Conservation (phyloP, 306 rosid species). For the Lathyrus sativus region DNA sequence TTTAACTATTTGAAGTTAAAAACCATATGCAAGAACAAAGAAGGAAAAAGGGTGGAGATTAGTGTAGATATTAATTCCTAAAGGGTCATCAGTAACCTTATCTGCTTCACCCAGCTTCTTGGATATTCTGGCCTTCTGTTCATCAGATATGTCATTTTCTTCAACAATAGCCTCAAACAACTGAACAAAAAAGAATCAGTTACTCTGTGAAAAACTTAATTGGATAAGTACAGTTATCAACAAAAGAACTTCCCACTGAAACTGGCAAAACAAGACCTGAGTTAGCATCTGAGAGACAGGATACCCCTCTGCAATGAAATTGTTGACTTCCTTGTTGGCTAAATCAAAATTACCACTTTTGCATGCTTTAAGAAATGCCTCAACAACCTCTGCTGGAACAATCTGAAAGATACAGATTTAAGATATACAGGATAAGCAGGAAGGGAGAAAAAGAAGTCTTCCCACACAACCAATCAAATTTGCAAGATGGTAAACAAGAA, state of each 20-base stretch:
- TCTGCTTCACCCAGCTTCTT: conserved; percentile 88
- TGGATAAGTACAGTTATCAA: conserved; percentile 10
- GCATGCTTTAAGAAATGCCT: conserved; percentile 64
- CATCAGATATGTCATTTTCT: conserved; percentile 75
- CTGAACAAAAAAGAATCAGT: conserved; percentile 41
- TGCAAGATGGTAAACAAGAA: too few relatives aligned
- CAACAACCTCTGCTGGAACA: conserved; percentile 62
- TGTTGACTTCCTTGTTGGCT: conserved; percentile 86
- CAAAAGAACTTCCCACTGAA: conserved; percentile 3
- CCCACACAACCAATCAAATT: conserved; percentile 1
- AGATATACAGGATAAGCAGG: conserved; percentile 28
- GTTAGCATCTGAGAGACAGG: conserved; percentile 87
- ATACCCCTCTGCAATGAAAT: conserved; percentile 91
- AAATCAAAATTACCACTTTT: conserved; percentile 83
- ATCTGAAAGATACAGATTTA: conserved; percentile 53
- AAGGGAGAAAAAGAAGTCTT: not conserved
- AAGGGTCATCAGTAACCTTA: conserved; percentile 56
- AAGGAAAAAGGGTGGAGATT: not conserved
- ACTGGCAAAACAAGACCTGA: conserved; percentile 52
- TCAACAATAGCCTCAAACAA: conserved; percentile 73
- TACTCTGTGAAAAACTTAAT: conserved; percentile 10
- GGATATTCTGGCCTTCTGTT: conserved; percentile 87
- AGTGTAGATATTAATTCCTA: conserved; percentile 1
- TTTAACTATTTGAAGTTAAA: not conserved
- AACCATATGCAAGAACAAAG: conserved; percentile 2